Base-by-base conservation (phyloP, 2,329 filamentous ascomycete species). In the Sporothrix globosa region DNA sequence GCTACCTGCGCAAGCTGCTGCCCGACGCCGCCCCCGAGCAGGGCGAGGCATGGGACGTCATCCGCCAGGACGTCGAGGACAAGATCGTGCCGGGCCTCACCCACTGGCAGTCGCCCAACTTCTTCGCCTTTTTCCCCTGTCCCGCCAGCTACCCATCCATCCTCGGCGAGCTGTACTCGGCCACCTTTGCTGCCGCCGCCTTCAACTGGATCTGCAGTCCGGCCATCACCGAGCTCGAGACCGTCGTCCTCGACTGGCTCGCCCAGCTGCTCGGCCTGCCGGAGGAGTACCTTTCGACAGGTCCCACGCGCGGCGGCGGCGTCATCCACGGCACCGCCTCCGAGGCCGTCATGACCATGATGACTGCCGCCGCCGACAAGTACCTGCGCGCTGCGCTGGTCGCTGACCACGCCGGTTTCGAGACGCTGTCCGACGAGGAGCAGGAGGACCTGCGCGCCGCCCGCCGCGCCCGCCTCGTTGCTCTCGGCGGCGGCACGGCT, bases 131-230 rank as follows among this genome's bases (percentile, higher is more conserved):
- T 84, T 98, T 96, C 81, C 92, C 95, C 0, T 92, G 92, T 66
- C 89, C 88, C 30, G 89, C 90, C 68, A 92, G 91, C 48, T 97
- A 91, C 78, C 93, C 95, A 0, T 88, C 90, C 39, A 95, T 97
- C 79, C 86, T 98, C 13, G 95, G 93, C 24, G 95, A 98, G 81
- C 89, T 98, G 83, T 98, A 97, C 83, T 92, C 89, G 56, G 90
- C 92, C 5, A 91, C 93, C 7, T 94, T 97, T 81, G 96, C 90
- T 14, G 92, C 92, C 19, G 93, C 95, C 0, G 93, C 93, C 52
- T 98, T 98, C 85, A 98, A 98, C 81, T 98, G 95, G 95, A 89
- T 97, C 74, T 97, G 95, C 81, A 93, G 90, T 6, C 95, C 95
- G 0, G 93, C 92, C 7, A 90, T 96, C 21, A 98, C 95, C 0